phyloP scores from a whole-genome alignment of 2,329 filamentous ascomycete species.

The Metarhizium album region DNA sequence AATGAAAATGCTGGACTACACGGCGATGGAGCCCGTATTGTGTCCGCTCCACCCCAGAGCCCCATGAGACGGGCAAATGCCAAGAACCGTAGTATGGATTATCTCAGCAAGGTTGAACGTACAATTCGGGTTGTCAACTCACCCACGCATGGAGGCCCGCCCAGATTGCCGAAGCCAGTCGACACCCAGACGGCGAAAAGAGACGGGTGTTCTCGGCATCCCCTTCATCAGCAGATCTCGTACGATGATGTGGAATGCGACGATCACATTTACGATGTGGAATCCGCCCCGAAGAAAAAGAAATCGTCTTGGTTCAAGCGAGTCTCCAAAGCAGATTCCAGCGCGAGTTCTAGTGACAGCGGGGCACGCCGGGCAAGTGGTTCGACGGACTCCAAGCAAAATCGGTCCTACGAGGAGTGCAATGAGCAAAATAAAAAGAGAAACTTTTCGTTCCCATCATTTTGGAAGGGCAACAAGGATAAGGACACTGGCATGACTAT shows the following conservation, averaged over 20 bases:
- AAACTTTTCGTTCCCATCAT: slow-evolving; percentile 42
- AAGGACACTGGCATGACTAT: slow-evolving; percentile 34
- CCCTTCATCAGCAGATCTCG: slow-evolving; percentile 11
- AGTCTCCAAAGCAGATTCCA: slow-evolving; percentile 26
- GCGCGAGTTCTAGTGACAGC: slow-evolving; percentile 4
- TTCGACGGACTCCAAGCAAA: slow-evolving; percentile 8
- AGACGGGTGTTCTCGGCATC: slow-evolving; percentile 13
- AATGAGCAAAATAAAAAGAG: slow-evolving; percentile 34
- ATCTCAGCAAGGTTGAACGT: slow-evolving; percentile 34
- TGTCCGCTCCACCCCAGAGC: slow-evolving; percentile 34
- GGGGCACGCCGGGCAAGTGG: slow-evolving; percentile 2
- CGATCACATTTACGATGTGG: slow-evolving; percentile 9
- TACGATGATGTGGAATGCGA: slow-evolving; percentile 11
- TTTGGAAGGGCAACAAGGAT: slow-evolving; percentile 41
- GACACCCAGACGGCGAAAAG: slow-evolving; percentile 30
- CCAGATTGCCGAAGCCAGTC: slow-evolving; percentile 26
- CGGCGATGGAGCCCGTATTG: slow-evolving; percentile 31
- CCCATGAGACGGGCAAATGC: slow-evolving; percentile 20
- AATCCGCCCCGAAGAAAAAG: slow-evolving; percentile 28
- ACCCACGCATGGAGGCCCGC: slow-evolving; percentile 25
- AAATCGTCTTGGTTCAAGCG: slow-evolving; percentile 42
- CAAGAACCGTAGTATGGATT: slow-evolving; percentile 29
- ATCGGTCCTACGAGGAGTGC: slow-evolving; percentile 11
- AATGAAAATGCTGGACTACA: slow-evolving; percentile 27
- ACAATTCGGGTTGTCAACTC: slow-evolving; percentile 47